Conservation (phyloP, 345 rosid genomes). For the Arabidopsis suecica region DNA sequence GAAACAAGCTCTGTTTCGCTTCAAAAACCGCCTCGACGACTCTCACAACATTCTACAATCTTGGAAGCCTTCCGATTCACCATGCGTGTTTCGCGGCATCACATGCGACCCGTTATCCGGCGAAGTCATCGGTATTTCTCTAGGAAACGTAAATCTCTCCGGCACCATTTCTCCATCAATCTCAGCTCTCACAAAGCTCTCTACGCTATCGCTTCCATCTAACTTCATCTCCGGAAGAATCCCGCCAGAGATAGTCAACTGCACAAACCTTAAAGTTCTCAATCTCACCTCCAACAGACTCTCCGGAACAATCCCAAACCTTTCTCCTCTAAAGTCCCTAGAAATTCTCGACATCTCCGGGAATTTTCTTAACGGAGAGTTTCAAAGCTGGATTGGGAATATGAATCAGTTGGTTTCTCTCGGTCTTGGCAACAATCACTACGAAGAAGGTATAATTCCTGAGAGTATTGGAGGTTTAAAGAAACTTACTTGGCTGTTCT, state of each 20-base stretch:
- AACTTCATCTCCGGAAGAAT: constrained; percentile 62
- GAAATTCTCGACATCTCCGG: constrained; percentile 58
- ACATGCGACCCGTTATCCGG: constrained; percentile 58
- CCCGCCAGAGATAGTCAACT: constrained; percentile 56
- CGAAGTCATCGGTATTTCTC: constrained; percentile 55
- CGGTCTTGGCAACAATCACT: constrained; percentile 57
- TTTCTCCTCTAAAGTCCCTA: constrained; percentile 57
- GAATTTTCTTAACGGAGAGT: constrained; percentile 62
- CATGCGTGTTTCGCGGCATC: constrained; percentile 69
- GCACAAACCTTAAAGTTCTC: constrained; percentile 59
- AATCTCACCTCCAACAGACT: constrained; percentile 62
- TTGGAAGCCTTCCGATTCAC: constrained; percentile 67
- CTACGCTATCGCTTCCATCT: constrained; percentile 52
- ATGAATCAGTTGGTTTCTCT: constrained; percentile 56
- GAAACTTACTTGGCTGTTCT: constrained; percentile 63
- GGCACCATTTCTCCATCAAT: constrained; percentile 74
- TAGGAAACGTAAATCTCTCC: constrained; percentile 57
- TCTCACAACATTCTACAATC: constrained; percentile 60
- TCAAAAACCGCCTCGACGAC: constrained; percentile 68
- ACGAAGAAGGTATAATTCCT: constrained; percentile 60
- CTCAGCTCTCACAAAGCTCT: constrained; percentile 54
- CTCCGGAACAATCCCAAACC: constrained; percentile 66
- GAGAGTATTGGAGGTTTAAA: constrained; percentile 64
- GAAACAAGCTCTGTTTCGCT: constrained; percentile 64
- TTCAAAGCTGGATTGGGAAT: constrained; percentile 74